phyloP scores from a whole-genome alignment of 2,329 filamentous ascomycete genomes.

The Verruconis gallopava region DNA sequence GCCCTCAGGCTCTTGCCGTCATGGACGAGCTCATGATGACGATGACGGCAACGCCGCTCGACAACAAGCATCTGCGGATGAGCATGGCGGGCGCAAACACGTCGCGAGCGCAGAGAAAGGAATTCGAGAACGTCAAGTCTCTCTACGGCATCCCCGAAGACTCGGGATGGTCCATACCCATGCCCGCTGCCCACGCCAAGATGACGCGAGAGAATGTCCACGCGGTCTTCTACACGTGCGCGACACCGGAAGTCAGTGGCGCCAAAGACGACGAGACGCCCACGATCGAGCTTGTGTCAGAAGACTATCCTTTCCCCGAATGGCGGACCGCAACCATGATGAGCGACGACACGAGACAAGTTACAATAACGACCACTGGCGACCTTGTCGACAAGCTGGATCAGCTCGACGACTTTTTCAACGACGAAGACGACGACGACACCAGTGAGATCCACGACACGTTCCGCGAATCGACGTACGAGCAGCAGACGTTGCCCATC shows the following conservation, averaged over 20 bases:
- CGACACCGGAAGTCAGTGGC: conserved; percentile 31
- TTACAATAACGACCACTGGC: conserved; percentile 19
- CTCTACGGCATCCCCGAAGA: conserved; percentile 93
- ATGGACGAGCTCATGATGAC: conserved; percentile 94
- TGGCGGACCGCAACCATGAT: conserved; percentile 85
- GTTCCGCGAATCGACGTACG: conserved; percentile 65
- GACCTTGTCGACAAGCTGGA: conserved; percentile 55
- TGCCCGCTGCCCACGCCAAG: conserved; percentile 79
- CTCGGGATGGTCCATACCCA: conserved; percentile 89
- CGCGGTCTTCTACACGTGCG: conserved; percentile 89
- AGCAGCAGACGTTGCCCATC: conserved; percentile 85
- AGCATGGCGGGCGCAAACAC: conserved; percentile 90
- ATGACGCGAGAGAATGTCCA: conserved; percentile 85
- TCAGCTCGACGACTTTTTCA: conserved; percentile 43
- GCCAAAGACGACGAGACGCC: conserved; percentile 57
- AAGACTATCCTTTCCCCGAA: conserved; percentile 68
- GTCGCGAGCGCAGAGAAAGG: conserved; percentile 66
- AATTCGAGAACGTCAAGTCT: conserved; percentile 88
- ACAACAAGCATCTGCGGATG: conserved; percentile 91
- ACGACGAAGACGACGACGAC: conserved; percentile 29
- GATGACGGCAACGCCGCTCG: conserved; percentile 62
- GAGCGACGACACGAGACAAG: conserved; percentile 58
- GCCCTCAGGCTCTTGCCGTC: conserved; percentile 81
- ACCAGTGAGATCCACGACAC: conserved; percentile 20
- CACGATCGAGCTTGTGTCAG: conserved; percentile 83